Conservation (phyloP, 140 eudicot genomes). For the Senecio squalidus region DNA sequence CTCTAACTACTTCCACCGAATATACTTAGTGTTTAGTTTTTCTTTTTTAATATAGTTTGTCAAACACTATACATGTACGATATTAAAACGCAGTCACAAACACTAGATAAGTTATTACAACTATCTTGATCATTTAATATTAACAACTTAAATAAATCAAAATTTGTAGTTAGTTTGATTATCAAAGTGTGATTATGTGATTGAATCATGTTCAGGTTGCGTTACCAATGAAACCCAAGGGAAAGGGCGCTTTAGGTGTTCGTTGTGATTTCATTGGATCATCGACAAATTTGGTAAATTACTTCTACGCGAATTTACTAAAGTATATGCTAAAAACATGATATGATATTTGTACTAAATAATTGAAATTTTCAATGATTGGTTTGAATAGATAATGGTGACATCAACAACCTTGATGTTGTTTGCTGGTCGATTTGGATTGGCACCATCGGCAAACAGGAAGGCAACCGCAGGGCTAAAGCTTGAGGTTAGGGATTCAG, state of each 20-base stretch:
- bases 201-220: conserved; percentile 34
- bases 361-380: neutral
- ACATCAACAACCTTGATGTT: conserved; percentile 88
- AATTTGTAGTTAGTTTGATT: no score
- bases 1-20: no score
- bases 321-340: neutral
- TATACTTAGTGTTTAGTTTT: no score
- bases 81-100: no score
- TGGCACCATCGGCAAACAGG: conserved; percentile 98
- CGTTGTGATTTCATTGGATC: conserved; percentile 95
- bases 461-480: conserved; percentile 96
- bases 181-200: neutral
- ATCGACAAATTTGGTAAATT: conserved; percentile 72
- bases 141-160: no score
- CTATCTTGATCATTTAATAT: no score
- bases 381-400: conserved; percentile 68
- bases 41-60: no score
- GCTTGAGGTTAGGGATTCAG: conserved; percentile 92
- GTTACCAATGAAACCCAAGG: conserved; percentile 49
- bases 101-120: no score
- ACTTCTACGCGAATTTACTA: neutral
- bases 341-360: neutral
- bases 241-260: conserved; percentile 63
- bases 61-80: no score
- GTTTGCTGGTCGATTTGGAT: conserved; percentile 93